phyloP scores from a whole-genome alignment of 192 early-diverging fungal genomes.

The Coemansia sp. region DNA sequence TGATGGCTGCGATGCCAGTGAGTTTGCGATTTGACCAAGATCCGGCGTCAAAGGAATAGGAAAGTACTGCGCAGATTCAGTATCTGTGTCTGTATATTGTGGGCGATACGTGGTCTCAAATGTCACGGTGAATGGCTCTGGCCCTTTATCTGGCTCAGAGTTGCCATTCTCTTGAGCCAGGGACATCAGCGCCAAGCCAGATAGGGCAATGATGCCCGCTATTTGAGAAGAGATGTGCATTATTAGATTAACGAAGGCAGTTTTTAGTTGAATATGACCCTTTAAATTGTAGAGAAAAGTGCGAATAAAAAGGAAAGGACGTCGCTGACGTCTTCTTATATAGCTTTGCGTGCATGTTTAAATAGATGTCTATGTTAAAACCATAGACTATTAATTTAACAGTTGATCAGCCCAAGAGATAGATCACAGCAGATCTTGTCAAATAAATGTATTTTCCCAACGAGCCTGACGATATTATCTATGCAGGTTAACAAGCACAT shows the following conservation, averaged over 20 bases:
- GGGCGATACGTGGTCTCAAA: slow-evolving; percentile 46
- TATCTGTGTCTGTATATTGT: slow-evolving; percentile 15
- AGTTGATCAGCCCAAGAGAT: no score
- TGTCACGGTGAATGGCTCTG: slow-evolving; percentile 18
- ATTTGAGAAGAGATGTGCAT: not conserved
- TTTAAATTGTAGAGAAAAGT: no score
- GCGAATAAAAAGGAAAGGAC: no score
- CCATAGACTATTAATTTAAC: no score
- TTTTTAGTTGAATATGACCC: not conserved
- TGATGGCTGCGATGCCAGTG: no score
- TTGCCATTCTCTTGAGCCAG: slow-evolving; percentile 4
- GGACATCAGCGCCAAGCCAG: not conserved
- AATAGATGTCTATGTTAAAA: no score
- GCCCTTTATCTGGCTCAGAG: not conserved
- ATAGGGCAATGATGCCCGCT: not conserved
- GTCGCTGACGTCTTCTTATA: no score
- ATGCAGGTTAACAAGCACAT: no score
- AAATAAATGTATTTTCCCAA: no score
- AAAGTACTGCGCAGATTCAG: slow-evolving; percentile 13
- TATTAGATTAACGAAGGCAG: not conserved
- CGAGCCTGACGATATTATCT: no score
- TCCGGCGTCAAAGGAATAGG: slow-evolving; percentile 46
- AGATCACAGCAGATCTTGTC: no score
- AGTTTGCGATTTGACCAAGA: slow-evolving; percentile 32
- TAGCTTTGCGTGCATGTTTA: no score